Evolutionary conservation across 1,139 yeast species (phyloP).

Genomic region (Tardiomyces blankii): DNA sequence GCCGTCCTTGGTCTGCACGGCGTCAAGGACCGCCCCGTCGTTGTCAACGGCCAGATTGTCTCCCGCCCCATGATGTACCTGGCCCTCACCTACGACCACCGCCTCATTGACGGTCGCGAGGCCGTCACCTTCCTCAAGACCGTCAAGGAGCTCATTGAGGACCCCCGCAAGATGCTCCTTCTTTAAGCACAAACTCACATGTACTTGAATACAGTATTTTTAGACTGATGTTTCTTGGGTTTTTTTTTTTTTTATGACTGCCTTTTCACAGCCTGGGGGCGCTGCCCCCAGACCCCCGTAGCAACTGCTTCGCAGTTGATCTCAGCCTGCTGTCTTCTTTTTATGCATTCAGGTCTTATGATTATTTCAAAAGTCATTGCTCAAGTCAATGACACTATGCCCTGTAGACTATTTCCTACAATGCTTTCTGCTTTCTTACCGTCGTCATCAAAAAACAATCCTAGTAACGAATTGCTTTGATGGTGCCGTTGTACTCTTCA

Average conservation of each 20-base stretch:
- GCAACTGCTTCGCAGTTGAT: no score
- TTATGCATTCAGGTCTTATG: no score
- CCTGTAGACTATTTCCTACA: no score
- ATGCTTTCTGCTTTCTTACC: neutral
- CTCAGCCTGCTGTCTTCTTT: no score
- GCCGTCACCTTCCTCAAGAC: constrained; percentile 96
- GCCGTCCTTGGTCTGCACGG: constrained; percentile 98
- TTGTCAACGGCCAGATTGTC: constrained; percentile 90
- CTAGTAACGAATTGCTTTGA: constrained; percentile 10
- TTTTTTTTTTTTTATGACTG: neutral
- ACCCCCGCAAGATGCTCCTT: constrained; percentile 96
- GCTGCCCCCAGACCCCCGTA: no score
- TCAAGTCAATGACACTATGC: no score
- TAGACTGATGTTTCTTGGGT: neutral
- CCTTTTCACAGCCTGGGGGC: no score
- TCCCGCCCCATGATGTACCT: constrained; percentile 99
- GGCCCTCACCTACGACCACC: constrained; percentile 97
- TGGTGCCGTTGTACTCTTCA: constrained; percentile 16
- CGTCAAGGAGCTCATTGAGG: constrained; percentile 93
- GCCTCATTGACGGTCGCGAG: constrained; percentile 97
- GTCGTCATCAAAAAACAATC: neutral
- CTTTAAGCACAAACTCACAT: constrained; percentile 1
- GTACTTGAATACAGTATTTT: neutral
- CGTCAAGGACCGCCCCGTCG: constrained; percentile 95
- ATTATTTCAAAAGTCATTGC: no score